Evolutionary conservation across 768 basidiomycete species (phyloP).

Genomic region (Kondoa subrosea): DNA sequence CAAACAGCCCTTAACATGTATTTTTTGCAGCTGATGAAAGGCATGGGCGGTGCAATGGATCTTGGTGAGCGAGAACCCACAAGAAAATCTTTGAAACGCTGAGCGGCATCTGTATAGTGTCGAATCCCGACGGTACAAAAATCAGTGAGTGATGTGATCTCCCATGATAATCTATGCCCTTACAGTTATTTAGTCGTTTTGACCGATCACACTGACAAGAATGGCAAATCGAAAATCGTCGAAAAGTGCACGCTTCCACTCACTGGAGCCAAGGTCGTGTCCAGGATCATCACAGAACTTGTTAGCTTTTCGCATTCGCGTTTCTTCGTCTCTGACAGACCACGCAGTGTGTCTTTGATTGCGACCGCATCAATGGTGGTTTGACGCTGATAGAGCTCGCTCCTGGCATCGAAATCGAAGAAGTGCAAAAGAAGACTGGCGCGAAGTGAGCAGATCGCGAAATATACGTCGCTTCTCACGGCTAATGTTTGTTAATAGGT

Average conservation of each 20-base stretch:
- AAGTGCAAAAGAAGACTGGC: constrained; percentile 70
- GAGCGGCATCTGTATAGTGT: constrained; percentile 32
- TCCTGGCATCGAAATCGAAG: constrained; percentile 65
- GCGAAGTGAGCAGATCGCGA: constrained; percentile 43
- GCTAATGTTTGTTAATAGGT: neutral
- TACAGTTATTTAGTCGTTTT: too few species aligned
- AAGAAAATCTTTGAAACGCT: neutral
- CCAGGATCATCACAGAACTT: constrained; percentile 82
- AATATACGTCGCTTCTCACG: neutral
- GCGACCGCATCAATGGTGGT: constrained; percentile 56
- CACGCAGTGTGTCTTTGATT: constrained; percentile 50
- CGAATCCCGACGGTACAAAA: constrained; percentile 87
- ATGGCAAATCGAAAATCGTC: constrained; percentile 76
- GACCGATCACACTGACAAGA: constrained; percentile 79
- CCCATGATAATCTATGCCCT: too few species aligned
- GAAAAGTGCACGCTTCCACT: constrained; percentile 59
- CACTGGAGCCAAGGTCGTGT: constrained; percentile 73
- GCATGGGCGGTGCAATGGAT: constrained; percentile 93
- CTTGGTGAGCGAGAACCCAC: constrained; percentile 21
- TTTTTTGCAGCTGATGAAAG: constrained; percentile 33
- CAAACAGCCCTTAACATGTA: neutral
- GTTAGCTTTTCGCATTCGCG: constrained; percentile 30
- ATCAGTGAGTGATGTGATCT: too few species aligned
- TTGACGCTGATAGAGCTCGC: constrained; percentile 65
- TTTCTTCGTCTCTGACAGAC: neutral